A percentile compares a stretch with the other conserved stretches of the same genome.
Evolutionary conservation across 805 yeast genomes (phyloP).

Genomic region (Naumovozyma baii): DNA sequence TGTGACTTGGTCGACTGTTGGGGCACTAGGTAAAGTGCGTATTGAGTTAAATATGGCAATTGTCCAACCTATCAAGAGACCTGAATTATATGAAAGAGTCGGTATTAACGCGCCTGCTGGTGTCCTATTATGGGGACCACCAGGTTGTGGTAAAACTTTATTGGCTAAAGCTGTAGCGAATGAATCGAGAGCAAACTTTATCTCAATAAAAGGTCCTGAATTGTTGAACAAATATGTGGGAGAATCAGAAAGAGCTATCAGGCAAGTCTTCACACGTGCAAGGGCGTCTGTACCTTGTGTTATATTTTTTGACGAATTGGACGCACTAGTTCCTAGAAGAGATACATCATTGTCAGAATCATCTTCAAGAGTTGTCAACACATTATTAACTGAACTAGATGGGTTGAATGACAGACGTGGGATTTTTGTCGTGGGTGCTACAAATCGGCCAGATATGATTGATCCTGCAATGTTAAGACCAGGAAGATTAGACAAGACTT

Average conservation of each 20-base stretch:
- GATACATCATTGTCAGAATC: constrained; percentile 83
- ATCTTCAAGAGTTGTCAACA: constrained; percentile 88
- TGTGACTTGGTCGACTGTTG: constrained; percentile 91
- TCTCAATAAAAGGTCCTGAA: constrained; percentile 94
- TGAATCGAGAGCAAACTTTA: constrained; percentile 92
- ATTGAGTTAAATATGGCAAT: constrained; percentile 94
- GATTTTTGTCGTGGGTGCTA: constrained; percentile 90
- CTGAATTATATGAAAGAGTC: constrained; percentile 78
- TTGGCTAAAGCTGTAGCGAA: constrained; percentile 97
- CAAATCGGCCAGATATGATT: constrained; percentile 95
- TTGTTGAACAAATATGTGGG: constrained; percentile 90
- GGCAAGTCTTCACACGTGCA: constrained; percentile 89
- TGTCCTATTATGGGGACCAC: constrained; percentile 97
- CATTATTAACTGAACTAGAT: constrained; percentile 86
- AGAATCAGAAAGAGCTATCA: constrained; percentile 85
- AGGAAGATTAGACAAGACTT: constrained; percentile 87
- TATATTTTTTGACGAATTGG: constrained; percentile 90
- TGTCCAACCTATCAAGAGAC: constrained; percentile 90
- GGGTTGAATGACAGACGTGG: constrained; percentile 91
- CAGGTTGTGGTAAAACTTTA: constrained; percentile 96
- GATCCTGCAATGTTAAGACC: constrained; percentile 98
- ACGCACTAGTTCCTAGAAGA: constrained; percentile 91
- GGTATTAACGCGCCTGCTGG: constrained; percentile 97
- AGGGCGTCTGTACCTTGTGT: constrained; percentile 90
- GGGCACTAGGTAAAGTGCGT: constrained; percentile 73